phyloP scores from a whole-genome alignment of 2,329 filamentous ascomycete species.

The Triangularia setosa region DNA sequence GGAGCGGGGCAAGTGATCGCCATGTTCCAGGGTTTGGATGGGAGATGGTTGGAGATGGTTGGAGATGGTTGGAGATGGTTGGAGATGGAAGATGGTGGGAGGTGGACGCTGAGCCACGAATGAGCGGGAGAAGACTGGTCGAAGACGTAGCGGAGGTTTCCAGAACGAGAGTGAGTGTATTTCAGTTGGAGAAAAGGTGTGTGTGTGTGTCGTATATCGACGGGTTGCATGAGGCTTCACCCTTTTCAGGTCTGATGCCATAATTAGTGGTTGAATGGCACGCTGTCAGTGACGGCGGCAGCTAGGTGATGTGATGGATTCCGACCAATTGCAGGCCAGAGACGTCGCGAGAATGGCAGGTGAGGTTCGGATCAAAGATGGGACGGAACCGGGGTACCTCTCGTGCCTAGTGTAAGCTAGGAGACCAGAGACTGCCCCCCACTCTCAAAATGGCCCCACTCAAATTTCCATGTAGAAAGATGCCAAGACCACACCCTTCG shows the following conservation, averaged over 20 bases:
- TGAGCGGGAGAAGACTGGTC: background rate
- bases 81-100: background rate
- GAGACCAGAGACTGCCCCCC: background rate
- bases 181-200: background rate
- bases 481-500: background rate
- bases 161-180: background rate
- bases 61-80: background rate
- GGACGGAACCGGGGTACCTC: background rate
- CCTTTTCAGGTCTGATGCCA: background rate
- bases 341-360: conserved; percentile 11
- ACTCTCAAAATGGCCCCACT: background rate
- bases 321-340: conserved; percentile 1
- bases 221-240: background rate
- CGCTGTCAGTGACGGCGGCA: background rate
- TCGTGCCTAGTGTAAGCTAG: no score
- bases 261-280: background rate
- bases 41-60: no score
- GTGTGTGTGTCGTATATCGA: no score
- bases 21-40: background rate
- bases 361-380: background rate
- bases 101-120: background rate
- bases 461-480: background rate
- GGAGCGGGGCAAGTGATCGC: conserved; percentile 9
- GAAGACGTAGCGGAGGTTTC: background rate
- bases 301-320: background rate